Percentiles rank a stretch among this genome's conserved stretches.
phyloP scores from a whole-genome alignment of 495 filamentous ascomycete genomes.

The Viridothelium virens region DNA sequence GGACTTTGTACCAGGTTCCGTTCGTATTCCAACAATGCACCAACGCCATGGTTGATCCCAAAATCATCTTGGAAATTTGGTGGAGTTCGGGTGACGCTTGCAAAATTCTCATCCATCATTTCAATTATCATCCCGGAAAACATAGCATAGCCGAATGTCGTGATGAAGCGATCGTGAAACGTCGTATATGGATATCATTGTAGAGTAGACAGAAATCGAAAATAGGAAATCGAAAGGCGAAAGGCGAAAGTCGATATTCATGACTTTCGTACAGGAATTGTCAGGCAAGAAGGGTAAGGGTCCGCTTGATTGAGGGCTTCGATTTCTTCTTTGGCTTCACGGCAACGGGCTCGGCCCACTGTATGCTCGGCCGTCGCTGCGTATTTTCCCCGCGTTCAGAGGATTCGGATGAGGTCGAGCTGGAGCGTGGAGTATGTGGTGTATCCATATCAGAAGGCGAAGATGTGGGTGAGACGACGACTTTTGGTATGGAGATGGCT shows the following conservation, averaged over 20 bases:
- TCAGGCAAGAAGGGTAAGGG: constrained; percentile 5
- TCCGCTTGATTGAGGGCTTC: constrained; percentile 8
- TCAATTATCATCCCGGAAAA: no score
- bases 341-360: constrained; percentile 7
- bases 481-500: not conserved
- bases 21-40: not conserved
- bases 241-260: not conserved
- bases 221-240: no score
- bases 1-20: not conserved
- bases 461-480: constrained; percentile 5
- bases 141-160: not conserved
- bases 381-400: not conserved
- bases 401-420: not conserved
- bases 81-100: not conserved
- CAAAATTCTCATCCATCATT: no score
- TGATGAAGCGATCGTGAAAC: not conserved
- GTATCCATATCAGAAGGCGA: not conserved
- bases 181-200: not conserved
- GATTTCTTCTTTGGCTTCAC: constrained; percentile 10
- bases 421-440: not conserved
- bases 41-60: not conserved
- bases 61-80: not conserved
- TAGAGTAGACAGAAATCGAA: not conserved
- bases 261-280: not conserved
- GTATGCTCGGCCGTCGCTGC: not conserved